These are phyloP conservation scores for Handroanthus guayacan DNA, from an alignment of 257 asterid genomes.

Conservation along the genomic window DNA sequence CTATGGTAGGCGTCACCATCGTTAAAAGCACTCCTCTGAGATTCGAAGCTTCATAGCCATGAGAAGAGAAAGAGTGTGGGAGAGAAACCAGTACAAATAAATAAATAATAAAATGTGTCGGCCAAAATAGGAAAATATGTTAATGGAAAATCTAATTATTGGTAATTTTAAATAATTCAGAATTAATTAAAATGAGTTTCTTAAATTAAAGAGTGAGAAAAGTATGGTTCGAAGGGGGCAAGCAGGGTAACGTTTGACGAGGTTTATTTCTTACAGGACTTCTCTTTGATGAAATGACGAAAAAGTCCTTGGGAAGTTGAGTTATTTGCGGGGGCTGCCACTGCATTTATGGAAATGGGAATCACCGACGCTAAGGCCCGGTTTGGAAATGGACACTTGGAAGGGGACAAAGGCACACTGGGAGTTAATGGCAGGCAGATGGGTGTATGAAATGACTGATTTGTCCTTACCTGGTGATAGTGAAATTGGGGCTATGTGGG, in stretches of 20 bases:
- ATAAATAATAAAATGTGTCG: conserved; percentile 55
- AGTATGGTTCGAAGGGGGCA: conserved; percentile 38
- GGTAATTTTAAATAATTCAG: not conserved
- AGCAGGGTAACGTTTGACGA: conserved; percentile 17
- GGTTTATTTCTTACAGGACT: not conserved
- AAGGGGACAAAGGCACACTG: conserved; percentile 33
- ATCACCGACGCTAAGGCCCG: conserved; percentile 42
- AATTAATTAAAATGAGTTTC: not conserved
- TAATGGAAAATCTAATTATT: conserved; percentile 33
- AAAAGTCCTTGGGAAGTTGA: conserved; percentile 9
- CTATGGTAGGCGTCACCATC: conserved; percentile 60
- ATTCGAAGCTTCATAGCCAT: conserved; percentile 66
- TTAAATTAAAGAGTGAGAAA: conserved; percentile 7
- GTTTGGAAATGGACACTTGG: conserved; percentile 34
- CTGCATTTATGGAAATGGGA: not conserved
- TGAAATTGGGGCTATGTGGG: conserved; percentile 28
- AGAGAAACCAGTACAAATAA: conserved; percentile 4
- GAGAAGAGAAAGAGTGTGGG: conserved; percentile 43
- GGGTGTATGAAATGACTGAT: conserved; percentile 40
- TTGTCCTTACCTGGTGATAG: conserved; percentile 40
- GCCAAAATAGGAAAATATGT: conserved; percentile 35
- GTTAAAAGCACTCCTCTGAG: conserved; percentile 56
- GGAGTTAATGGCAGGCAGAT: conserved; percentile 40
- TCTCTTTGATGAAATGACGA: conserved; percentile 7
- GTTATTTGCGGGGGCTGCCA: conserved; percentile 27